Percentiles rank a stretch among this genome's conserved stretches.
phyloP scores from a whole-genome alignment of 495 filamentous ascomycete genomes.

The Trichoderma reesei region DNA sequence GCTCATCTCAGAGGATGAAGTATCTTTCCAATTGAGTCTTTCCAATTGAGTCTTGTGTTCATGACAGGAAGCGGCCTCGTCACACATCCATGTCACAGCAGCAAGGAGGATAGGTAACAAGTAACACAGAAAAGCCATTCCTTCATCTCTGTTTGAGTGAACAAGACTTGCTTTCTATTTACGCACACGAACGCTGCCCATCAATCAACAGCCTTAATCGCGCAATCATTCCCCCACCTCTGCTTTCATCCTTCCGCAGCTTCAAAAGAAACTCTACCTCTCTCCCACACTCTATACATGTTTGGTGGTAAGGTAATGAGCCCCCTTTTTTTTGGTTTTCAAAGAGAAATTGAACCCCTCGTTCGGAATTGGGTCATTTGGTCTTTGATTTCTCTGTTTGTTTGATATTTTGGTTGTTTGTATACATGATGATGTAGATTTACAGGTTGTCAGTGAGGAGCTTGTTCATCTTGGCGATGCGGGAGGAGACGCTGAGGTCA shows the following conservation, averaged over 20 bases:
- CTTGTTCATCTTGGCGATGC: slow-evolving; percentile 98
- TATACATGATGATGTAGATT: slow-evolving; percentile 25
- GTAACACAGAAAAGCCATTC: neutral
- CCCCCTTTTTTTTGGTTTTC: neutral
- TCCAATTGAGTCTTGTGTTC: too few relatives aligned
- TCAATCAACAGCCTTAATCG: neutral
- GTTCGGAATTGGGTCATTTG: neutral
- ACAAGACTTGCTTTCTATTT: neutral
- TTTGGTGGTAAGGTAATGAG: neutral
- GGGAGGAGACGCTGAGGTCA: slow-evolving; percentile 88
- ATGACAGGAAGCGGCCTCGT: too few relatives aligned
- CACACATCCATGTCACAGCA: too few relatives aligned
- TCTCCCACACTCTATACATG: neutral
- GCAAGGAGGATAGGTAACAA: neutral
- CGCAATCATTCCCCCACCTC: neutral
- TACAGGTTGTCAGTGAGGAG: slow-evolving; percentile 91
- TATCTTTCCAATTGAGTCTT: too few relatives aligned
- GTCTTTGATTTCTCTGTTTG: neutral
- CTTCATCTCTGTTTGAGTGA: neutral
- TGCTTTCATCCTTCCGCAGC: too few relatives aligned
- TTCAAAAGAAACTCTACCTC: neutral
- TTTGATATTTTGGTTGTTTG: slow-evolving; percentile 27
- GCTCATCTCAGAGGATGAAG: too few relatives aligned
- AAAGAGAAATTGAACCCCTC: neutral
- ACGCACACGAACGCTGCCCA: neutral